Evolutionary conservation across 2,329 filamentous ascomycete species (phyloP).

Genomic region (Fusarium algeriense): DNA sequence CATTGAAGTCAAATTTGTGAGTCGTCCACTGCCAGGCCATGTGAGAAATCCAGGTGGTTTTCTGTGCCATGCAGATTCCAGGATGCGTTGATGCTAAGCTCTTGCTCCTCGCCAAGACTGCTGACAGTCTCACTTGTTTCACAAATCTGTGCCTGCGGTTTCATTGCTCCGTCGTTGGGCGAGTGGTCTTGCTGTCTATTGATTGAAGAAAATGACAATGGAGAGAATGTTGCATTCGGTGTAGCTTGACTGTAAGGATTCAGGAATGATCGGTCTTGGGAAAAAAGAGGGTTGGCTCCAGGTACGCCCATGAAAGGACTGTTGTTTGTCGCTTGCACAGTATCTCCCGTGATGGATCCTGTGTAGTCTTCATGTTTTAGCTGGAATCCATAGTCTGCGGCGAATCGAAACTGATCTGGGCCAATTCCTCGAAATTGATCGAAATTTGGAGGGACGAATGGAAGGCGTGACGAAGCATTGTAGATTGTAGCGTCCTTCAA

Average conservation of each 20-base stretch:
- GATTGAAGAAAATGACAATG: constrained; percentile 49
- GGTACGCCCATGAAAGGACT: constrained; percentile 48
- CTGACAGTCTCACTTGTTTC: constrained; percentile 41
- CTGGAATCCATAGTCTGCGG: constrained; percentile 41
- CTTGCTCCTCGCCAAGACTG: constrained; percentile 42
- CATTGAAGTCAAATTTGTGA: constrained; percentile 39
- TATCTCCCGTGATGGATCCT: constrained; percentile 33
- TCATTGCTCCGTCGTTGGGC: constrained; percentile 34
- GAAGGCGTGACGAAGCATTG: constrained; percentile 47
- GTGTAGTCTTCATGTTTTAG: constrained; percentile 48
- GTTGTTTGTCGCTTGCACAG: constrained; percentile 32
- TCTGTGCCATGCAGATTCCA: constrained; percentile 45
- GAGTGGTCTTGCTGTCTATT: constrained; percentile 43
- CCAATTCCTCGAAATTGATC: constrained; percentile 42
- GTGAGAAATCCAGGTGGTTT: constrained; percentile 40
- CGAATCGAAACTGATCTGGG: constrained; percentile 48
- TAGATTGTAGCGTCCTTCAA: constrained; percentile 51
- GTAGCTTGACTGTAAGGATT: constrained; percentile 44
- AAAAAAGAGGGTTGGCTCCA: constrained; percentile 51
- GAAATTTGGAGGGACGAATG: constrained; percentile 41
- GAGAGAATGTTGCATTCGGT: constrained; percentile 39
- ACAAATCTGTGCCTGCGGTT: constrained; percentile 46
- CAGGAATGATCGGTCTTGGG: constrained; percentile 50
- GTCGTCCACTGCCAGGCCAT: constrained; percentile 43
- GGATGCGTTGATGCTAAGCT: constrained; percentile 37